Conservation (phyloP, 2,329 filamentous ascomycete genomes). For the Cercospora canescens region DNA sequence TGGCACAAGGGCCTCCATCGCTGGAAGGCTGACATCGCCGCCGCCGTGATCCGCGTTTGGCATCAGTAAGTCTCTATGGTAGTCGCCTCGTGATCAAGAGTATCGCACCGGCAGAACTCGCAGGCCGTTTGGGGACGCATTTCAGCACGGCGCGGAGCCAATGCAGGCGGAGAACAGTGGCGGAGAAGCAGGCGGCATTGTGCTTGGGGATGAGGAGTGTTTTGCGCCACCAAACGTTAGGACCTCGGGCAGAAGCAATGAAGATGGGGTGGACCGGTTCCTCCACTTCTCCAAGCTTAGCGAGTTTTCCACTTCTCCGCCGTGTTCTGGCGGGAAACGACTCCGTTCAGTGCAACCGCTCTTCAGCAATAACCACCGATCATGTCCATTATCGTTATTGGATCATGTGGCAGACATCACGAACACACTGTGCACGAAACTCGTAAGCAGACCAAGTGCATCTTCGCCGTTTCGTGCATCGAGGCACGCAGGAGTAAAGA, state of each 20-base stretch:
- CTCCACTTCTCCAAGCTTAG: background rate
- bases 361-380: background rate
- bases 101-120: conserved; percentile 11
- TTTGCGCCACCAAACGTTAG: background rate
- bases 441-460: background rate
- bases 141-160: background rate
- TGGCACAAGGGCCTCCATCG: conserved; percentile 2
- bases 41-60: background rate
- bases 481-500: too few species aligned
- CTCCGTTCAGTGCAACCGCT: background rate
- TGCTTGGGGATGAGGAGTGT: background rate
- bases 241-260: background rate
- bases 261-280: background rate
- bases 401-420: background rate
- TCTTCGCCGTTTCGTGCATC: too few species aligned
- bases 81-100: background rate
- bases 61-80: background rate
- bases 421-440: background rate
- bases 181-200: conserved; percentile 2
- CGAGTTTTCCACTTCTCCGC: conserved; percentile 3
- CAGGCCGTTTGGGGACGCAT: conserved; percentile 10
- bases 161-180: background rate
- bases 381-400: background rate
- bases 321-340: background rate
- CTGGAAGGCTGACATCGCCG: conserved; percentile 3